phyloP scores from a whole-genome alignment of 805 yeast genomes.

The Clavispora santaluciae region DNA sequence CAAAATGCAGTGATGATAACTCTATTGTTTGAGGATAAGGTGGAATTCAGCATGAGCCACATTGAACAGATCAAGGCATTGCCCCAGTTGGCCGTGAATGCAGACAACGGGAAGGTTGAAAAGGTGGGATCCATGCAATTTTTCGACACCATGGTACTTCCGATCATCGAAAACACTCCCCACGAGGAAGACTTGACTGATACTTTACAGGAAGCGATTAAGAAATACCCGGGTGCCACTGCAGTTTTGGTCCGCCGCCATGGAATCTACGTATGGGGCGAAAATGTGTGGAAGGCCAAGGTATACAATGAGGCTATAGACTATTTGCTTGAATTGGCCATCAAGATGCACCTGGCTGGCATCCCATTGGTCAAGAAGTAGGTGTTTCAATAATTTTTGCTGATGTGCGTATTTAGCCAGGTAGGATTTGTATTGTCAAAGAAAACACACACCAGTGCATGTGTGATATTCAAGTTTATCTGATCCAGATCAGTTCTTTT shows the following conservation, averaged over 20 bases:
- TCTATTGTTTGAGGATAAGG: conserved; percentile 52
- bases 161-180: conserved; percentile 88
- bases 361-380: conserved; percentile 42
- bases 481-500: too few relatives aligned
- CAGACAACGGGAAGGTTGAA: conserved; percentile 35
- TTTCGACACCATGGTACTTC: conserved; percentile 73
- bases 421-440: too few relatives aligned
- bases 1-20: conserved; percentile 82
- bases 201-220: conserved; percentile 57
- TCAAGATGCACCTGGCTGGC: conserved; percentile 72
- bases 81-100: conserved; percentile 45
- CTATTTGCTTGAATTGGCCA: conserved; percentile 77
- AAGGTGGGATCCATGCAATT: conserved; percentile 66
- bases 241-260: conserved; percentile 91
- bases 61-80: conserved; percentile 93
- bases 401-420: too few relatives aligned
- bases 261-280: conserved; percentile 97
- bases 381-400: not conserved
- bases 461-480: too few relatives aligned
- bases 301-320: conserved; percentile 91
- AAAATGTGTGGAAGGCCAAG: conserved; percentile 86
- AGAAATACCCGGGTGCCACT: conserved; percentile 68
- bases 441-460: too few relatives aligned
- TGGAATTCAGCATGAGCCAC: conserved; percentile 70
- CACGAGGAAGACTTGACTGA: conserved; percentile 80